A percentile compares a stretch with the other conserved stretches of the same genome.
These are phyloP conservation scores for Leccinum fallax DNA, from an alignment of 1,284 basidiomycete species.

Conservation along the genomic window DNA sequence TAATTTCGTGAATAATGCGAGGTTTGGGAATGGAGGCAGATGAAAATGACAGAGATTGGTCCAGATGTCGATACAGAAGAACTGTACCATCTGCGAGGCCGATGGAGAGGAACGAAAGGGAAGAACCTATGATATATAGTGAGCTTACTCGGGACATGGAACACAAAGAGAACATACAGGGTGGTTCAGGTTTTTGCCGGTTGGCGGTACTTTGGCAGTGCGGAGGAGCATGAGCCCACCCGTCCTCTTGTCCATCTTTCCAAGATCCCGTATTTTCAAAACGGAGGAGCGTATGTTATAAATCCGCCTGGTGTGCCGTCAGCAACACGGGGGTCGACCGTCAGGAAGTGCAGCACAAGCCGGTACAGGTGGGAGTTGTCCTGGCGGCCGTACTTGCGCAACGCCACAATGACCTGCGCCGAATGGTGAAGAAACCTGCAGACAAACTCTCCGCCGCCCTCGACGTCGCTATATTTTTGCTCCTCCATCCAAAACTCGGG, in stretches of 20 bases:
- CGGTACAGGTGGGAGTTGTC: slow-evolving; percentile 80
- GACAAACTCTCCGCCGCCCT: too few species aligned
- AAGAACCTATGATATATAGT: slow-evolving; percentile 20
- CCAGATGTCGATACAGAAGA: slow-evolving; percentile 86
- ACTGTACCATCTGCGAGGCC: slow-evolving; percentile 96
- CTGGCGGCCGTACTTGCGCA: slow-evolving; percentile 71
- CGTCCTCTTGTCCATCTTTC: too few species aligned
- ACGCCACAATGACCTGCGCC: slow-evolving; percentile 56
- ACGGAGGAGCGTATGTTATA: slow-evolving; percentile 34
- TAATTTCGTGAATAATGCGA: slow-evolving; percentile 76
- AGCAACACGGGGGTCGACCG: slow-evolving; percentile 73
- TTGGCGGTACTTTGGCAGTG: slow-evolving; percentile 79
- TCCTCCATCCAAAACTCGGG: too few species aligned
- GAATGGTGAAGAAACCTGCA: too few species aligned
- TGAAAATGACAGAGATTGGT: slow-evolving; percentile 79
- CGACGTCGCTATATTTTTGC: too few species aligned
- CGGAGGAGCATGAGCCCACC: slow-evolving; percentile 66
- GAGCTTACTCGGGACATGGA: neutral
- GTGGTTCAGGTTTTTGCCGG: slow-evolving; percentile 65
- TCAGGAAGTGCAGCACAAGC: slow-evolving; percentile 86
- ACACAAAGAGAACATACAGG: slow-evolving; percentile 54
- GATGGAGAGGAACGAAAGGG: slow-evolving; percentile 86
- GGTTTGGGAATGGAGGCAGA: slow-evolving; percentile 80
- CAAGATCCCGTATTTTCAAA: too few species aligned
- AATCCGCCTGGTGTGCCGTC: slow-evolving; percentile 67